Evolutionary conservation across 352 stramenopile genomes (phyloP), one percentile per base, ranked within the genome.

Genomic region (Peronospora tabacina): DNA sequence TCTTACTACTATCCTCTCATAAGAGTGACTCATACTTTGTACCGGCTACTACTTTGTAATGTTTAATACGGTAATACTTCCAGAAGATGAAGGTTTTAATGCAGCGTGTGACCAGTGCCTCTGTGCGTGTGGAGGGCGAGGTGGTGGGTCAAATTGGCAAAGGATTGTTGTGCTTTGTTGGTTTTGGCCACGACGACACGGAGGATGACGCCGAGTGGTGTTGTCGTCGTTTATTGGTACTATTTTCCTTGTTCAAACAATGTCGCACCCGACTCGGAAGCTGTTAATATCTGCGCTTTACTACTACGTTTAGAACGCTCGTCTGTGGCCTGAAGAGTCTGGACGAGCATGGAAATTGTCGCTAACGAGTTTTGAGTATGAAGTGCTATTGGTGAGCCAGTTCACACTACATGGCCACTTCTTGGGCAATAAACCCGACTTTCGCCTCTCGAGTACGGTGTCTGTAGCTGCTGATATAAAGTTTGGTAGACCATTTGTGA

Each of bases 371-470:
- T 85, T 83, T 28, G 75, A 68, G 41, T 78, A 70, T 40, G 72
- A 90, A n/a, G 73, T 94, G 59, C 55, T 94, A 33, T 53, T 94
- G n/a, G 79, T 94, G 46, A 92, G 81, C 54, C 82, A 94, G 56
- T 94, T 94, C 61, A 94, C 82, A 35, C 66, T 94, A 34, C 70
- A 89, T 52, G 79, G 78, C 11, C 87, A 80, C 53, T 82, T 94
- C 35, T 52, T 57, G 1, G 82, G 82, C 55, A 94, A 94, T 70
- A 94, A 90, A 37, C 82, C 82, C 17, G 80, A 94, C 56, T 94
- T 85, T 55, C 82, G 92, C 44, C 67, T 91, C 50, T 69, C 81
- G 15, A 94, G 82, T 90, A 72, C 49, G 73, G 44, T 12, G 11
- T 28, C 2, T 36, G 4, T 12, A 10, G 30, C 1, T 46, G n/a